These are phyloP conservation scores for Chaetomium strumarium DNA, from an alignment of 2,329 filamentous ascomycete species.

Conservation along the genomic window DNA sequence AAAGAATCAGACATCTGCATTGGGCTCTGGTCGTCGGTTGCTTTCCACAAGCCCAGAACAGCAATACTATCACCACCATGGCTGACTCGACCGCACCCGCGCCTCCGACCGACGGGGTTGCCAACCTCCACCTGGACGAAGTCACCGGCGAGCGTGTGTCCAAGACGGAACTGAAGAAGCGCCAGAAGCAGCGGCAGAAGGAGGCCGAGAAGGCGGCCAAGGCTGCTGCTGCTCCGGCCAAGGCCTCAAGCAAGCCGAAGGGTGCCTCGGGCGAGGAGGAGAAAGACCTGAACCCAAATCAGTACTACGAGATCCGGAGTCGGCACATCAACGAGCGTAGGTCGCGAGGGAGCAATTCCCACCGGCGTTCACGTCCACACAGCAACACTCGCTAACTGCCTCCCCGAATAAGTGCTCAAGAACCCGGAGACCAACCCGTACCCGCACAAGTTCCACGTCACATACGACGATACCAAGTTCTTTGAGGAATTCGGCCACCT, in stretches of 20 bases:
- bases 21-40: neutral
- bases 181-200: constrained; percentile 82
- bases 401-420: constrained; percentile 45
- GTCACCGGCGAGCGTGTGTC: constrained; percentile 79
- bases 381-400: neutral
- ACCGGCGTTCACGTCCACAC: too few species aligned
- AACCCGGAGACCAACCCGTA: constrained; percentile 76
- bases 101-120: constrained; percentile 47
- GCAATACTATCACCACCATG: constrained; percentile 17
- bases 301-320: constrained; percentile 94
- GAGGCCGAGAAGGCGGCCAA: constrained; percentile 87
- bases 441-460: constrained; percentile 88
- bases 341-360: neutral
- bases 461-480: constrained; percentile 77
- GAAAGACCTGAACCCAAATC: constrained; percentile 52
- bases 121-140: constrained; percentile 81
- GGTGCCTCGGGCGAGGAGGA: constrained; percentile 57
- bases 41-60: neutral
- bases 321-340: constrained; percentile 62
- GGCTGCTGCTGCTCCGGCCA: constrained; percentile 51
- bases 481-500: constrained; percentile 70
- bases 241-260: constrained; percentile 46
- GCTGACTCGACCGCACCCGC: constrained; percentile 25
- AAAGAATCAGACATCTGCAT: constrained; percentile 6
- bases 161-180: constrained; percentile 89